These are phyloP conservation scores for Suillus clintonianus DNA, from an alignment of 768 basidiomycete genomes.

Conservation along the genomic window DNA sequence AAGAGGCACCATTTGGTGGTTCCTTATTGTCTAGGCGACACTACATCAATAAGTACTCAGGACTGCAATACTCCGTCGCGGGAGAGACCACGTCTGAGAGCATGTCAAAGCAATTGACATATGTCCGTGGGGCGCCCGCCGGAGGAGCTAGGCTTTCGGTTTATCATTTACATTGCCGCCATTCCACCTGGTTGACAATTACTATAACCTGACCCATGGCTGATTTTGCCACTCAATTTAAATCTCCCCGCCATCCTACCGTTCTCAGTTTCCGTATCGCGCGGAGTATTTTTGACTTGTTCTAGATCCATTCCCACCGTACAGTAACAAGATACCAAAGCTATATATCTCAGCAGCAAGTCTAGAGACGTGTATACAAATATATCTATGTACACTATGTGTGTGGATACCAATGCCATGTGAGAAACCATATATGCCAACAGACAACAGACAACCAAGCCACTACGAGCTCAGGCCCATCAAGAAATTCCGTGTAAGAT, in stretches of 20 bases:
- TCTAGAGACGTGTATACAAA: conserved; percentile 2
- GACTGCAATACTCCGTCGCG: background rate
- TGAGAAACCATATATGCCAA: background rate
- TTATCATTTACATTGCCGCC: background rate
- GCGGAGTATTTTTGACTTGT: background rate
- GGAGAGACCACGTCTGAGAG: background rate
- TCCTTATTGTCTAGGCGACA: background rate
- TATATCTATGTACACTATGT: conserved; percentile 7
- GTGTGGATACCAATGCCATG: conserved; percentile 3
- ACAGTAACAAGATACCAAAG: background rate
- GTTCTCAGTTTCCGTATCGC: background rate
- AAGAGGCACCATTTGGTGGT: too few relatives aligned
- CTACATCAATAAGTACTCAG: background rate
- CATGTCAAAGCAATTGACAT: background rate
- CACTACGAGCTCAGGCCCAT: background rate
- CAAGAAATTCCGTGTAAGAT: background rate
- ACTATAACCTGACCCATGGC: background rate
- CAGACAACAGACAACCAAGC: background rate
- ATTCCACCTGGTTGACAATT: background rate
- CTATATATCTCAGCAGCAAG: background rate
- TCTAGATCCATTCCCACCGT: background rate
- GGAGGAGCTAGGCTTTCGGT: background rate
- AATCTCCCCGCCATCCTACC: background rate
- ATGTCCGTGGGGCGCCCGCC: background rate
- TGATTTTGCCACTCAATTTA: background rate